Base-by-base conservation (phyloP, 2,329 filamentous ascomycete species). In the Paracamarosporium sp. region DNA sequence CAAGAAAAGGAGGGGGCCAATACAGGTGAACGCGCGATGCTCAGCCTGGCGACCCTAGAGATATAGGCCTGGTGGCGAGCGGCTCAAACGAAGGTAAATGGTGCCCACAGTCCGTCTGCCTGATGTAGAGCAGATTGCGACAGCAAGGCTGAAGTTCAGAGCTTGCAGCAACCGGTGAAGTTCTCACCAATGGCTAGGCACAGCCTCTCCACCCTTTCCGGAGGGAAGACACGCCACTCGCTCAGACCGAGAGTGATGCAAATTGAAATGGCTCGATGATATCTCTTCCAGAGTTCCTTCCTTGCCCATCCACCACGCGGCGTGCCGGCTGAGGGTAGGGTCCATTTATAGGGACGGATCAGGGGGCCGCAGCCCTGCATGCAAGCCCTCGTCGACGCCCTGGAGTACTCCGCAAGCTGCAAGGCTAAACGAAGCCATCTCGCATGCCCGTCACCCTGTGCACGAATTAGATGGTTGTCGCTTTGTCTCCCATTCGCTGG, bases 121-220 rank as follows among this genome's bases (percentile, higher is more conserved):
- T 55, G 53, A 50, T 50, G 53, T 27, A 35, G n/a, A 8, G 13
- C 12, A 27, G 33, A 41, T 31, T 55, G 41, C 52, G 44, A 48
- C 44, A 27, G 30, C 45, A 27, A 50, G 43, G 52, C 36, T 55
- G 53, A 55, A 44, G 52, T 47, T 8, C 25, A 25, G 24, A 31
- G 40, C 15, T 33, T 35, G 33, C 53, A 43, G 40, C 38, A 20
- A 55, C 53, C 53, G 53, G 53, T 55, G 46, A 55, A 50, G 13
- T 40, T 3, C n/a, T 44, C 45, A 22, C 45, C 53, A 48, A 55
- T 55, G 35, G 33, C 47, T 38, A 22, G 12, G 52, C 53, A 45
- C 46, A 55, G 53, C 53, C 53, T 55, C 45, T 22, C 46, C 33
- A 47, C 31, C 52, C 41, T 46, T n/a, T 31, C 20, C 12, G 22